These are phyloP conservation scores for Suillus discolor DNA, from an alignment of 768 basidiomycete species.

Conservation along the genomic window DNA sequence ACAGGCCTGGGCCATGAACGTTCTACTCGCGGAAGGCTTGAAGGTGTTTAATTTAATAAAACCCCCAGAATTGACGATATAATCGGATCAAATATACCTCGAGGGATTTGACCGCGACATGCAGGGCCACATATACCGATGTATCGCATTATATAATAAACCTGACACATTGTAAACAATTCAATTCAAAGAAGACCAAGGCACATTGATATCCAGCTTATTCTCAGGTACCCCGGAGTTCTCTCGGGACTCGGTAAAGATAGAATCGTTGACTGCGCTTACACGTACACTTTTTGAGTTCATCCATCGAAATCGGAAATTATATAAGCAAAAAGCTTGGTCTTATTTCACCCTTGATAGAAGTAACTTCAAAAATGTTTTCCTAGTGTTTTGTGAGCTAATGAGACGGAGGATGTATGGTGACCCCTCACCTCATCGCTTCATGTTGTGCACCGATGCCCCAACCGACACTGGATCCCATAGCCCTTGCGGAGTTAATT, in stretches of 20 bases:
- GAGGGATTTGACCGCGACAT: too few species aligned
- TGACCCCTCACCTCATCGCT: constrained; percentile 27
- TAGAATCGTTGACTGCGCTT: background rate
- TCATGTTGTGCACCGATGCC: constrained; percentile 27
- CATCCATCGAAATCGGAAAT: constrained; percentile 28
- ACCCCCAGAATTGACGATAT: too few species aligned
- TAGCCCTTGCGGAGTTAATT: constrained; percentile 37
- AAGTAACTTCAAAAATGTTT: constrained; percentile 4
- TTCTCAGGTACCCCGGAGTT: background rate
- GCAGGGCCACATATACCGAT: too few species aligned
- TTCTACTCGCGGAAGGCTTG: background rate
- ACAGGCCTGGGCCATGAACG: background rate
- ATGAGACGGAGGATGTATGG: constrained; percentile 14
- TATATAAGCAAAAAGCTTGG: constrained; percentile 1
- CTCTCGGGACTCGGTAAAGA: background rate
- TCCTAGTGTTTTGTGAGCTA: constrained; percentile 4
- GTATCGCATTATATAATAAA: too few species aligned
- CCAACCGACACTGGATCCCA: constrained; percentile 20
- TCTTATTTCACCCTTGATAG: background rate
- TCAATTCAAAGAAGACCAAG: background rate
- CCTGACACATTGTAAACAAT: too few species aligned
- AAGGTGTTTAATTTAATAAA: background rate
- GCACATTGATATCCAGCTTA: background rate
- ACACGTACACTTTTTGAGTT: background rate
- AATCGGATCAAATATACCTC: too few species aligned